These are phyloP conservation scores for Zizania latifolia DNA, from an alignment of 176 grass and related monocot species.

Conservation along the genomic window DNA sequence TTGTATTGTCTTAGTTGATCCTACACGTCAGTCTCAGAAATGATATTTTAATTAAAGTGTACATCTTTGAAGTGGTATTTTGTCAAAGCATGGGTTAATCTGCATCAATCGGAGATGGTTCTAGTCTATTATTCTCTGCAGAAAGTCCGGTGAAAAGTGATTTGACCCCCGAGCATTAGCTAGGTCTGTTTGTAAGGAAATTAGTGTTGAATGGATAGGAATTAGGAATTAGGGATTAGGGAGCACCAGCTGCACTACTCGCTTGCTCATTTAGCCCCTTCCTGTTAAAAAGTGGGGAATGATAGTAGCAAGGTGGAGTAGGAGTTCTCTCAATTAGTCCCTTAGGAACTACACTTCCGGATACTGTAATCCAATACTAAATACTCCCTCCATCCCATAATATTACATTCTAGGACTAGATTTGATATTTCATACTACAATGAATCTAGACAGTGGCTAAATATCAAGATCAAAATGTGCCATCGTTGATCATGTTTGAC, in stretches of 20 bases:
- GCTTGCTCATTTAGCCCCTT: too few species aligned
- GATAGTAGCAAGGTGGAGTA: not conserved
- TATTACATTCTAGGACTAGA: too few species aligned
- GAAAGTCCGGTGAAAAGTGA: too few species aligned
- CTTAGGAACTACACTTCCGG: not conserved
- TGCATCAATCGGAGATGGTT: not conserved
- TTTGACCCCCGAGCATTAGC: not conserved
- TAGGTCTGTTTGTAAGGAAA: too few species aligned
- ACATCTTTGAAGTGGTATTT: too few species aligned
- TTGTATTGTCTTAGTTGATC: too few species aligned
- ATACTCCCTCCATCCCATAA: too few species aligned
- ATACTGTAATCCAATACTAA: not conserved
- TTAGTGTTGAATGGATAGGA: not conserved
- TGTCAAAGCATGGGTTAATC: not conserved
- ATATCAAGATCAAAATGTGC: not conserved
- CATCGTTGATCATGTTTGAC: not conserved
- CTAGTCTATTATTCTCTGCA: not conserved
- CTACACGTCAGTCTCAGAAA: too few species aligned
- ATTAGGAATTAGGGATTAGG: not conserved
- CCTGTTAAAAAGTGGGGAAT: not conserved
- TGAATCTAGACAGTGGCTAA: not conserved
- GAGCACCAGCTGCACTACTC: not conserved
- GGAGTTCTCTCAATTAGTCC: not conserved
- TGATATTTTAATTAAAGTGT: too few species aligned
- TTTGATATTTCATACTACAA: too few species aligned